Evolutionary conservation across 176 grass and related monocot genomes (phyloP).

Genomic region (Eleusine indica): DNA sequence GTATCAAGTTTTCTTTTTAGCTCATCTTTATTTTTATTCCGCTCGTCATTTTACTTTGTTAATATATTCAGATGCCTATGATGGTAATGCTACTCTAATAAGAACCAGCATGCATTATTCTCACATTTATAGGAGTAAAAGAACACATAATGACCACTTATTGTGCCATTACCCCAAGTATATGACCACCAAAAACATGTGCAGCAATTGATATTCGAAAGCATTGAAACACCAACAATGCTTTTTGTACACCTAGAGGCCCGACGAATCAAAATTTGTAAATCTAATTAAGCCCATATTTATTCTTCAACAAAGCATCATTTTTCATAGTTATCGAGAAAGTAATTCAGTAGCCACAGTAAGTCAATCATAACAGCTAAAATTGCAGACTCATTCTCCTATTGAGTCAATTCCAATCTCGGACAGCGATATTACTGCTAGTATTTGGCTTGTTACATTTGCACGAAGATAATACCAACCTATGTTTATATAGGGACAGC

Average conservation of each 20-base stretch:
- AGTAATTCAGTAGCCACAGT: background rate
- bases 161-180: background rate
- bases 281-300: background rate
- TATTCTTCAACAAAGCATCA: constrained; percentile 4
- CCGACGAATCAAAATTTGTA: background rate
- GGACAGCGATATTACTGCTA: background rate
- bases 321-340: background rate
- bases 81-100: background rate
- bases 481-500: no score
- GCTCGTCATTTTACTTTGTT: background rate
- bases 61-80: background rate
- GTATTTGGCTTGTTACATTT: background rate
- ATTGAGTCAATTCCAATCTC: background rate
- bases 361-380: background rate
- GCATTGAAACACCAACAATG: background rate
- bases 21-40: background rate
- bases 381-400: background rate
- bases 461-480: no score
- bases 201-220: background rate
- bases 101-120: background rate
- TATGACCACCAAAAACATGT: background rate
- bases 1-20: background rate
- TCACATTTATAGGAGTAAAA: background rate
- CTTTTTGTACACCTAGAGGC: background rate
- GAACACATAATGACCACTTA: background rate